Percentiles rank a stretch among this genome's conserved stretches.
Evolutionary conservation across 2,329 filamentous ascomycete genomes (phyloP).

Genomic region (Hypoxylon sp.): DNA sequence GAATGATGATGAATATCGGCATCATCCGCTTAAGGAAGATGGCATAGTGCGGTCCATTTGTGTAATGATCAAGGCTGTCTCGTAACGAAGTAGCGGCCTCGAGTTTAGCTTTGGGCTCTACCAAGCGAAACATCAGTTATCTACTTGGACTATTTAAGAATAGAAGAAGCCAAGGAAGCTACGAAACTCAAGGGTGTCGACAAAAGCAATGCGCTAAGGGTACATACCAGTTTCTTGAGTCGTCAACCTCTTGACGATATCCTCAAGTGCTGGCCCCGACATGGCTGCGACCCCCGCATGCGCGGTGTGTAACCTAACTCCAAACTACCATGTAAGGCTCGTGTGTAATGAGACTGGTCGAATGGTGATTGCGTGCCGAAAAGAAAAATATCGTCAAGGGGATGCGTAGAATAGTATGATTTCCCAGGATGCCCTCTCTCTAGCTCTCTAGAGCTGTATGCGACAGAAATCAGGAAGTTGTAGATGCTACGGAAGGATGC

Average conservation of each 20-base stretch:
- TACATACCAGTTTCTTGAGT: slow-evolving; percentile 69
- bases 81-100: slow-evolving; percentile 88
- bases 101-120: slow-evolving; percentile 86
- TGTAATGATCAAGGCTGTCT: slow-evolving; percentile 92
- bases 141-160: neutral
- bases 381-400: neutral
- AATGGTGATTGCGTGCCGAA: neutral
- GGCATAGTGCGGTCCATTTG: slow-evolving; percentile 80
- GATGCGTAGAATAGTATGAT: neutral
- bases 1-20: slow-evolving; percentile 88
- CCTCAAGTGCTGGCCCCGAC: slow-evolving; percentile 73
- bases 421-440: neutral
- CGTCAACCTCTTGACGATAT: slow-evolving; percentile 73
- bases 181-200: neutral
- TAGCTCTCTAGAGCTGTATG: slow-evolving; percentile 17
- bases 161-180: neutral
- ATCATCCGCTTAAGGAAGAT: slow-evolving; percentile 89
- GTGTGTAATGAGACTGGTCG: slow-evolving; percentile 21
- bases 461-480: slow-evolving; percentile 9
- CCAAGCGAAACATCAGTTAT: slow-evolving; percentile 20
- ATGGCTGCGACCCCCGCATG: slow-evolving; percentile 67
- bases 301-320: slow-evolving; percentile 45
- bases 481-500: neutral
- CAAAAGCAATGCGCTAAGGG: slow-evolving; percentile 32
- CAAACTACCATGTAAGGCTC: slow-evolving; percentile 45